Evolutionary conservation across 2,329 filamentous ascomycete species (phyloP).

Genomic region (Aspergillus novoparasiticus): DNA sequence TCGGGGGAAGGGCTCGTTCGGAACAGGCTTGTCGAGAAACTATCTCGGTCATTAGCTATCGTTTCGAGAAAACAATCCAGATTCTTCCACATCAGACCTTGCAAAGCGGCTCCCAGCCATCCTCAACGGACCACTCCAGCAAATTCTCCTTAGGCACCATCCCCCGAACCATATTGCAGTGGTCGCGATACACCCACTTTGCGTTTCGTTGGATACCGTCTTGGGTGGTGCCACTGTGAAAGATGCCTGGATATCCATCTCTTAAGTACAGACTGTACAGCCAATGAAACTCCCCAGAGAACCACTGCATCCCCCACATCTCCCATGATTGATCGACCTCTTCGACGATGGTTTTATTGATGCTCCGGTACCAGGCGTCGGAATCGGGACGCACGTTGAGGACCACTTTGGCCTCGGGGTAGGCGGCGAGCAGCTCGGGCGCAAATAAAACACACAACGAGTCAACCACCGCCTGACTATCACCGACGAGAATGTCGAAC

Average conservation of each 20-base stretch:
- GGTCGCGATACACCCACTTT: slow-evolving; percentile 26
- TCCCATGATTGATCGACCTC: slow-evolving; percentile 10
- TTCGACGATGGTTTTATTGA: slow-evolving; percentile 12
- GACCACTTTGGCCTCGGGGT: slow-evolving; percentile 30
- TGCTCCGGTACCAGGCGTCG: slow-evolving; percentile 15
- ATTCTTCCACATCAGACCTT: not conserved
- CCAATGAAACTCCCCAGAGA: slow-evolving; percentile 17
- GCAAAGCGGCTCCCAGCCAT: slow-evolving; percentile 34
- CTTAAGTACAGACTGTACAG: slow-evolving; percentile 10
- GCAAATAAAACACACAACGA: slow-evolving; percentile 33
- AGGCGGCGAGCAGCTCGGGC: slow-evolving; percentile 34
- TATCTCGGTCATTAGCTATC: not conserved
- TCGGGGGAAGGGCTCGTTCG: not conserved
- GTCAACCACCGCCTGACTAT: slow-evolving; percentile 34
- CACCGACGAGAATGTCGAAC: slow-evolving; percentile 34
- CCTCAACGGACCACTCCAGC: slow-evolving; percentile 28
- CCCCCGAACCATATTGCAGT: slow-evolving; percentile 28
- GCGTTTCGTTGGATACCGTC: slow-evolving; percentile 16
- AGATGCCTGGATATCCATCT: slow-evolving; percentile 14
- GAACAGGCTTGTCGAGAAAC: not conserved
- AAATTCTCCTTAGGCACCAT: slow-evolving; percentile 24
- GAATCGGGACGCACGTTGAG: slow-evolving; percentile 14
- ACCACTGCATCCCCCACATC: slow-evolving; percentile 2
- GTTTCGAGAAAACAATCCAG: not conserved
- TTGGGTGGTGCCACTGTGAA: slow-evolving; percentile 1